phyloP scores from a whole-genome alignment of 139 green algal species.

The Chlamydomonas schloesseri region DNA sequence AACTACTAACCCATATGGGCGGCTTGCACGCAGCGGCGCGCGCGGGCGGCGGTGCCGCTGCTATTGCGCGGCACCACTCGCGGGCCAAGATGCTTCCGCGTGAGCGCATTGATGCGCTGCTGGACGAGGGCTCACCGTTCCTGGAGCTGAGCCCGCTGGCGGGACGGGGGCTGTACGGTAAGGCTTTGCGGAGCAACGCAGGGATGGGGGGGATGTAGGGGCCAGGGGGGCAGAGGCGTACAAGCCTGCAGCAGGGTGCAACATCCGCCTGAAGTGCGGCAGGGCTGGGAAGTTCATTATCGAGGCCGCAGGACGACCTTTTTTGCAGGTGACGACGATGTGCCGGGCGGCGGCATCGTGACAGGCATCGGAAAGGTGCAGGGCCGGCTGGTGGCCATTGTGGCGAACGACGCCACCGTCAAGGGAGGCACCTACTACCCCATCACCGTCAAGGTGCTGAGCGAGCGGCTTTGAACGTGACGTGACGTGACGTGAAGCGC shows the following conservation, averaged over 20 bases:
- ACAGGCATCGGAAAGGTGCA: constrained; percentile 90
- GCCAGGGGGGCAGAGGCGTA: too few relatives aligned
- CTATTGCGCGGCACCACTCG: constrained; percentile 70
- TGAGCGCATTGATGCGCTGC: constrained; percentile 77
- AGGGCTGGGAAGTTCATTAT: too few relatives aligned
- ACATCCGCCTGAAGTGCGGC: too few relatives aligned
- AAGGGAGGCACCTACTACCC: constrained; percentile 97
- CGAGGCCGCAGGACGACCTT: too few relatives aligned
- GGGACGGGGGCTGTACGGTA: constrained; percentile 85
- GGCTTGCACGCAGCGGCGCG: constrained; percentile 12
- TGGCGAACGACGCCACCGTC: constrained; percentile 95
- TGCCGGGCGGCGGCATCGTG: constrained; percentile 89
- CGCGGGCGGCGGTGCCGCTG: constrained; percentile 64
- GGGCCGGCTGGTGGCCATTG: constrained; percentile 83
- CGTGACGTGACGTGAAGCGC: too few relatives aligned
- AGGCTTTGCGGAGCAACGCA: not conserved
- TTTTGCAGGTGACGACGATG: constrained; percentile 83
- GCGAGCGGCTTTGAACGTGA: too few relatives aligned
- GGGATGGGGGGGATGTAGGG: too few relatives aligned
- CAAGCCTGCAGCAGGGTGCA: too few relatives aligned
- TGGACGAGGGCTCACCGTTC: constrained; percentile 89
- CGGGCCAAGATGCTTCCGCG: constrained; percentile 78
- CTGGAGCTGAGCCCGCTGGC: constrained; percentile 89
- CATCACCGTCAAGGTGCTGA: constrained; percentile 90
- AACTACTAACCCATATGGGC: constrained; percentile 22